These are phyloP conservation scores for Taphrina betulina DNA, from an alignment of 1,139 yeast genomes.

Conservation along the genomic window DNA sequence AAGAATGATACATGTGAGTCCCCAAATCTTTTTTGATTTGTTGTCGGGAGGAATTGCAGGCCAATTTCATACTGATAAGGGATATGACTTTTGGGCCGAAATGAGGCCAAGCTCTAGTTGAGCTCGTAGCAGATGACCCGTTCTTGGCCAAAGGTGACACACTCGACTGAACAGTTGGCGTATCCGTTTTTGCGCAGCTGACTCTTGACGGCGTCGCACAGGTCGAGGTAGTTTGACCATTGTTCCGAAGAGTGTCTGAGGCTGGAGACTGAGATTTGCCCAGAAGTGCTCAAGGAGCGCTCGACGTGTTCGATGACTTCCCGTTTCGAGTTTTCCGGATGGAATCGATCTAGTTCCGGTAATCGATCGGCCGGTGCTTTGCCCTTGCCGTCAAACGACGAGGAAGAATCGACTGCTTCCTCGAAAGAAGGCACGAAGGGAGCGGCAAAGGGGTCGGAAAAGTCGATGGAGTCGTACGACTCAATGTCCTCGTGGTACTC, in stretches of 20 bases:
- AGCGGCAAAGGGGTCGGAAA: not conserved
- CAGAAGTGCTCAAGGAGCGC: conserved; percentile 13
- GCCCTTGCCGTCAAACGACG: conserved; percentile 24
- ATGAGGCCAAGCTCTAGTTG: not conserved
- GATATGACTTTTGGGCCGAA: too few species aligned
- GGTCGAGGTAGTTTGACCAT: conserved; percentile 25
- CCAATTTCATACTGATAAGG: too few species aligned
- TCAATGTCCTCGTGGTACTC: conserved; percentile 19
- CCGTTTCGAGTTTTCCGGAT: conserved; percentile 26
- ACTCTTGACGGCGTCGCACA: conserved; percentile 13
- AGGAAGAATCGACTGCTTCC: not conserved
- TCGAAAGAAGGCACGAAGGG: conserved; percentile 5
- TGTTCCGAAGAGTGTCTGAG: conserved; percentile 24
- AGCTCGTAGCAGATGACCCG: conserved; percentile 3
- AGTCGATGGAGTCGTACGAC: not conserved
- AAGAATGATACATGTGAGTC: too few species aligned
- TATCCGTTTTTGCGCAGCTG: conserved; percentile 4
- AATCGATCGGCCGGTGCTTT: not conserved
- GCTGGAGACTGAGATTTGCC: conserved; percentile 7
- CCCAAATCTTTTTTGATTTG: too few species aligned
- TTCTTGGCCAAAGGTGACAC: conserved; percentile 1
- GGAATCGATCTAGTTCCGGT: conserved; percentile 18
- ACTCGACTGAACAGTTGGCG: conserved; percentile 2
- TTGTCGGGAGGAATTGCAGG: too few species aligned
- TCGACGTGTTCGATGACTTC: conserved; percentile 21